A percentile compares a stretch with the other conserved stretches of the same genome.
phyloP scores from a whole-genome alignment of 176 grass and related monocot genomes.

The Guadua angustifolia region DNA sequence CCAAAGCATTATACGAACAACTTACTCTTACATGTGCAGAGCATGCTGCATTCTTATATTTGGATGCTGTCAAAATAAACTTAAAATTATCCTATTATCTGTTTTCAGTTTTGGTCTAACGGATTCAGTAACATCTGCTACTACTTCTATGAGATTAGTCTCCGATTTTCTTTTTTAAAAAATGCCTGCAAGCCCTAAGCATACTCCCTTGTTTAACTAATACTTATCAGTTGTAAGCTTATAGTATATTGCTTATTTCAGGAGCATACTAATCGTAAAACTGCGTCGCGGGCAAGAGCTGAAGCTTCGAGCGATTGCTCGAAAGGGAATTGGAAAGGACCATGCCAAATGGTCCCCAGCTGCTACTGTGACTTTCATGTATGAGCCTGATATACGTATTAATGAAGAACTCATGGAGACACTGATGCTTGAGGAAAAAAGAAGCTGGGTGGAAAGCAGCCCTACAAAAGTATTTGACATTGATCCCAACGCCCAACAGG shows the following conservation, averaged over 20 bases:
- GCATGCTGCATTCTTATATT: neutral
- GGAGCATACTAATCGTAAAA: conserved; percentile 92
- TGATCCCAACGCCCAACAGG: conserved; percentile 75
- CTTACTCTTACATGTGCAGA: neutral
- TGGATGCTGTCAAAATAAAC: neutral
- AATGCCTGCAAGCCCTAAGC: neutral
- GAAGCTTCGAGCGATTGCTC: conserved; percentile 89
- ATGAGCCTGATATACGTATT: conserved; percentile 88
- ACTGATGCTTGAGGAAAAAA: conserved; percentile 73
- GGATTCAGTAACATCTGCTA: neutral
- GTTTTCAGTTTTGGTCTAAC: neutral
- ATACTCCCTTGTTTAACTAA: neutral
- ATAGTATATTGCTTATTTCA: conserved; percentile 39
- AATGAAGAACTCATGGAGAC: conserved; percentile 91
- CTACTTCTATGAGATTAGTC: neutral
- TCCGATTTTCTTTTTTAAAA: neutral
- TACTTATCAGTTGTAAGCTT: conserved; percentile 9
- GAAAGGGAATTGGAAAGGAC: conserved; percentile 97
- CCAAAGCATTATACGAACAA: conserved; percentile 20
- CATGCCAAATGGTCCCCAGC: conserved; percentile 96
- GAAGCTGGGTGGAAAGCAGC: conserved; percentile 84
- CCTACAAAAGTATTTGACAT: conserved; percentile 88
- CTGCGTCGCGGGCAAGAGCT: conserved; percentile 91
- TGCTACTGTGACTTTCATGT: conserved; percentile 97
- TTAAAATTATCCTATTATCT: neutral